Evolutionary conservation across 371 early-diverging fungal species (phyloP), one percentile per base, ranked within the genome.

Genomic region (Mucor velutinosus): DNA sequence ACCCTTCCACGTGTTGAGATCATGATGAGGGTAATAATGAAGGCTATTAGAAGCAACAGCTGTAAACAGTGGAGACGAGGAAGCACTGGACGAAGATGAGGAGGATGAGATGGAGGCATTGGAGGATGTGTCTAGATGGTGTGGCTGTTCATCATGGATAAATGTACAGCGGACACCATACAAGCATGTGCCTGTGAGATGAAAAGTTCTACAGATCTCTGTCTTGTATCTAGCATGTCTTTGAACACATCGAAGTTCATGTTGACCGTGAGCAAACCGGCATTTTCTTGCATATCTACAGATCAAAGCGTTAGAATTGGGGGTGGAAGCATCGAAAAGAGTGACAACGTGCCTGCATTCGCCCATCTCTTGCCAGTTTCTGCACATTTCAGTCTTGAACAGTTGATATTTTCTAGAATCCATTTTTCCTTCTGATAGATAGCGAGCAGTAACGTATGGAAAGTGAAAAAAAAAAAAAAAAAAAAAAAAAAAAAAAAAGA

Each of bases 111-210:
- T 15, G 11, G 27, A 32, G 23, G 32, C 19, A 62, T 19, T 29
- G 10, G 62, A 33, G 33, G 33, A 33, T 14, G 53, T 33, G 27
- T 53, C 53, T 15, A 11, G 25, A 33, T 47, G 29, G 0, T 62
- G 23, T 23, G 17, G 35, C 11, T 47, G 55, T 49, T 82, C 84
- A 62, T 79, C 80, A 75, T 99, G 99, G 17, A 96, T 92, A 85
- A 98, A 99, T 61, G 97, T 96, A 81, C 99, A 99, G 65, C 95
- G 94, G 32, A 89, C 89, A 17, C 95, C 97, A 77, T 98, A 99
- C 6, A 91, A 91, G 80, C 99, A 99, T 29, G 85, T 83, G 19
- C 98, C 98, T 11, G 92, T 92, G 65, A 90, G 89, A 80, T 94
- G 93, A 82, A 90, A 97, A 11, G 93, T 93, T 59, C 92, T 89